Conservation (phyloP, 441 rosid genomes). For the Metrosideros polymorpha region DNA sequence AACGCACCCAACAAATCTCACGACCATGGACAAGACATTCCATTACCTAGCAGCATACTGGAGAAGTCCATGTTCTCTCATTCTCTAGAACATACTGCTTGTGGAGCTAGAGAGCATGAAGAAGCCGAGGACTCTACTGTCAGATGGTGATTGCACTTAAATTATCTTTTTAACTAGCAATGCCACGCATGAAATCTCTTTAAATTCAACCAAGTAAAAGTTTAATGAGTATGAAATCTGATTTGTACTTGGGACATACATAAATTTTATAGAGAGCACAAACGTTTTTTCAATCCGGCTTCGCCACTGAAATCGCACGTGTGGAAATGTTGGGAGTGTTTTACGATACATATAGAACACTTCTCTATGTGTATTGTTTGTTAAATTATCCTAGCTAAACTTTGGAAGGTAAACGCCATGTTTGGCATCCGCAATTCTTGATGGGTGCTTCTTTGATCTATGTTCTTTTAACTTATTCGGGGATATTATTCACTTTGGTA, state of each 20-base stretch:
- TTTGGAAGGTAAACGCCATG: not conserved
- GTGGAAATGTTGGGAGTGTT: not conserved
- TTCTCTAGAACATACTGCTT: fast-evolving
- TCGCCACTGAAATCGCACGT: fast-evolving
- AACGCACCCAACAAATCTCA: not conserved
- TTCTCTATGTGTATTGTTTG: not conserved
- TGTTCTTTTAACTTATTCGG: not conserved
- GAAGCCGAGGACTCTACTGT: too few species aligned
- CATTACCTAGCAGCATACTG: not conserved
- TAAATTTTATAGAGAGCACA: not conserved
- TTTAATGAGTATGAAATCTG: not conserved
- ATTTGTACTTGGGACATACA: not conserved
- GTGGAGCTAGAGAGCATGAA: too few species aligned
- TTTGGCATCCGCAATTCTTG: not conserved
- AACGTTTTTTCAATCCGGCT: fast-evolving
- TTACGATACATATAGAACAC: not conserved
- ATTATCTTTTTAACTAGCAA: not conserved
- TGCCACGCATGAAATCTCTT: not conserved
- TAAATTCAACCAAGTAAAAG: not conserved
- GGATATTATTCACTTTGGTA: not conserved
- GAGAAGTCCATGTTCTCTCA: not conserved
- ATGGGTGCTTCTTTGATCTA: not conserved
- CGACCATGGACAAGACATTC: not conserved
- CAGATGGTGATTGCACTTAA: not conserved
- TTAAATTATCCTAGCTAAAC: not conserved